Conservation (phyloP, 192 early-diverging fungal genomes). For the Allomyces javanicus region DNA sequence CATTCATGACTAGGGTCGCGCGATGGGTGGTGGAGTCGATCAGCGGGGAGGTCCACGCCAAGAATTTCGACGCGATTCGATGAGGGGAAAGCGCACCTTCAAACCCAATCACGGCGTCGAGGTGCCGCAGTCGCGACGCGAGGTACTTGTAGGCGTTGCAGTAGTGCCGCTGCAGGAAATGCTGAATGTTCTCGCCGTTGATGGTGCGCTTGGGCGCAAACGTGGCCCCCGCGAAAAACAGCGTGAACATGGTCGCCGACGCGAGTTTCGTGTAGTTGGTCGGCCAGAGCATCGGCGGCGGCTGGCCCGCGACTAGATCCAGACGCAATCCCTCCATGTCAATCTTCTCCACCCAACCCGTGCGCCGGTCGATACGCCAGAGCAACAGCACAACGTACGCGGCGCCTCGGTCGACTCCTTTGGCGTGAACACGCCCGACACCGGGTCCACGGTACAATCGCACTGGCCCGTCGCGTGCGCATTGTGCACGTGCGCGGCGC, state of each 20-base stretch:
- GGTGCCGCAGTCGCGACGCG: constrained; percentile 36
- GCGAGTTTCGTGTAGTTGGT: constrained; percentile 77
- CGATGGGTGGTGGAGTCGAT: too few species aligned
- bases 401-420: constrained; percentile 1
- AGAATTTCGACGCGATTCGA: neutral
- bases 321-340: too few species aligned
- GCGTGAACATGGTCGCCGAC: constrained; percentile 62
- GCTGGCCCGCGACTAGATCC: too few species aligned
- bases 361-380: too few species aligned
- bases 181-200: constrained; percentile 39
- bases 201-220: constrained; percentile 50
- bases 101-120: constrained; percentile 51
- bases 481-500: constrained; percentile 62
- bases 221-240: constrained; percentile 56
- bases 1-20: constrained; percentile 36
- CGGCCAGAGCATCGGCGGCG: constrained; percentile 47
- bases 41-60: neutral
- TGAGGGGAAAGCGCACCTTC: constrained; percentile 14
- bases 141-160: constrained; percentile 47
- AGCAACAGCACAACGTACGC: constrained; percentile 8
- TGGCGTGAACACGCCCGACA: neutral
- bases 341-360: too few species aligned
- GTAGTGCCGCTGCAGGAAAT: constrained; percentile 46
- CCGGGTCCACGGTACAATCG: neutral
- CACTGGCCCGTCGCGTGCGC: constrained; percentile 14